A percentile compares a stretch with the other conserved stretches of the same genome.
phyloP scores from a whole-genome alignment of 2,329 filamentous ascomycete genomes.

The Aspergillus viridinutans region DNA sequence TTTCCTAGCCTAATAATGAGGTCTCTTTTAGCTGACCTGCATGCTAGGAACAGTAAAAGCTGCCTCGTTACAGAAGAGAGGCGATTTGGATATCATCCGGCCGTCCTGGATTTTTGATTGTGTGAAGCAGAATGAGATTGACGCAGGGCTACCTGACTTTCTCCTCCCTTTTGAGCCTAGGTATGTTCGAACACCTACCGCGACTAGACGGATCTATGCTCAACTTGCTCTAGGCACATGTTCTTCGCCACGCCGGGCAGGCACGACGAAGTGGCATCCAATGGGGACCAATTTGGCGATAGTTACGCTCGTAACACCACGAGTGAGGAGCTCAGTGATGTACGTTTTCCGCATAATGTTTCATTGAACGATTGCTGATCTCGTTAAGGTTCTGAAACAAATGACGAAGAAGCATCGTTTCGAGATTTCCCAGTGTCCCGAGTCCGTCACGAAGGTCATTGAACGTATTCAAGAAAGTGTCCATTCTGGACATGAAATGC shows the following conservation, averaged over 20 bases:
- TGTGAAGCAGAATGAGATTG: conserved; percentile 56
- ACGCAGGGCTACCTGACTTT: conserved; percentile 50
- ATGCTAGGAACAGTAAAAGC: conserved; percentile 63
- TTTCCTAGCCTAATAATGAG: neutral
- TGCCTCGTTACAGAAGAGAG: conserved; percentile 72
- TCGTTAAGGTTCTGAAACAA: conserved; percentile 35
- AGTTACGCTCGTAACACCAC: conserved; percentile 71
- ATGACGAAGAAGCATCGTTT: conserved; percentile 30
- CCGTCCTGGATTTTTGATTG: conserved; percentile 84
- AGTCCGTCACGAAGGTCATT: conserved; percentile 54
- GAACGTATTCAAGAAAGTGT: conserved; percentile 50
- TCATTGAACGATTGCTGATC: conserved; percentile 2
- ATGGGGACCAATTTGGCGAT: conserved; percentile 74
- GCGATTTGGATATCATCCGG: conserved; percentile 66
- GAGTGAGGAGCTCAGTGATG: conserved; percentile 56
- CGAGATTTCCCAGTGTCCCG: conserved; percentile 41
- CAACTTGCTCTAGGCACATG: conserved; percentile 55
- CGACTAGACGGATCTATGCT: conserved; percentile 16
- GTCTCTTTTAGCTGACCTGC: conserved; percentile 9
- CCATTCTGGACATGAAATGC: conserved; percentile 26
- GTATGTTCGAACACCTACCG: conserved; percentile 30
- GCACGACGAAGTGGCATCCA: conserved; percentile 52
- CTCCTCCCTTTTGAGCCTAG: conserved; percentile 62
- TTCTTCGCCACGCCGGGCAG: conserved; percentile 62
- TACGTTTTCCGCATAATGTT: conserved; percentile 19